phyloP scores from a whole-genome alignment of 805 yeast genomes.

The Saccharomycopsis sp. region DNA sequence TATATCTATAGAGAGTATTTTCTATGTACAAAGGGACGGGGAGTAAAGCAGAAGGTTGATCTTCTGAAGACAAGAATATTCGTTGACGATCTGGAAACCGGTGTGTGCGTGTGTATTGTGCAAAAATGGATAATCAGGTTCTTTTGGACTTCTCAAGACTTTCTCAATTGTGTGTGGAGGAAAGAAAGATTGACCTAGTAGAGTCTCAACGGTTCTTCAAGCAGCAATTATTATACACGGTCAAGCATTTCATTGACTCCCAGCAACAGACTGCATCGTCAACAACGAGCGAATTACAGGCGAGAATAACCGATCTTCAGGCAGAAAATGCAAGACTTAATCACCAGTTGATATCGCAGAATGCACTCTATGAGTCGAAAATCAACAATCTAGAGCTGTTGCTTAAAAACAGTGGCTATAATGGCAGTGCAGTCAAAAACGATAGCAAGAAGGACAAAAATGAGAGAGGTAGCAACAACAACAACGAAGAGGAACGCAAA shows the following conservation, averaged over 20 bases:
- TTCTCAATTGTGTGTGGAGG: not conserved
- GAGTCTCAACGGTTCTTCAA: not conserved
- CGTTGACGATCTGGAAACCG: not conserved
- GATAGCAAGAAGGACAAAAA: not conserved
- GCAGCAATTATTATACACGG: not conserved
- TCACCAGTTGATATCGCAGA: not conserved
- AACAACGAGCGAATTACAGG: not conserved
- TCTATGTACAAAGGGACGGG: too few species aligned
- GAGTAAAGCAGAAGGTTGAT: too few species aligned
- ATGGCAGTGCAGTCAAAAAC: not conserved
- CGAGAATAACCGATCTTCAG: not conserved
- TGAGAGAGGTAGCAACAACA: not conserved
- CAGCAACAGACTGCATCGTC: not conserved
- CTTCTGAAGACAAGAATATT: too few species aligned
- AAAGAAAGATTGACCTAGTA: not conserved
- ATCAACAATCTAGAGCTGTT: not conserved
- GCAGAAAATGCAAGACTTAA: conserved; percentile 1
- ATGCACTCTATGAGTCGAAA: not conserved
- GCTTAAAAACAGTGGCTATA: not conserved
- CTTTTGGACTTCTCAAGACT: not conserved
- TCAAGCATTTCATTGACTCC: not conserved
- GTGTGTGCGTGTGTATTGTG: not conserved
- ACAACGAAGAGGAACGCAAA: not conserved
- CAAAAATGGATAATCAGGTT: not conserved
- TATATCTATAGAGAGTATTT: too few species aligned